Conservation (phyloP, 129 eudicot genomes). For the Silybum marianum region DNA sequence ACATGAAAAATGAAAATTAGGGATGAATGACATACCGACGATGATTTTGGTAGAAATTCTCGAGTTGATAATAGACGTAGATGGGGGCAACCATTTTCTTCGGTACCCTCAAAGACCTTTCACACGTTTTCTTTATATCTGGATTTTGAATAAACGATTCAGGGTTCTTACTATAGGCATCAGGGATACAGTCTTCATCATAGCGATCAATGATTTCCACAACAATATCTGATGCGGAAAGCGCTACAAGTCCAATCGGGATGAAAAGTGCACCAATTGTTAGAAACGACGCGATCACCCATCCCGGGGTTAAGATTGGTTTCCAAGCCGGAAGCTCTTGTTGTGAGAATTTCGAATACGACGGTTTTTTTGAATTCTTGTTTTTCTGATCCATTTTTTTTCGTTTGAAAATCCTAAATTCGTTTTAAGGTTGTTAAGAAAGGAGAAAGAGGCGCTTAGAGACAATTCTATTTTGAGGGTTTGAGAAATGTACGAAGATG, state of each 20-base stretch:
- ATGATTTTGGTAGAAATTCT: slow-evolving; percentile 83
- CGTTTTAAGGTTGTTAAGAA: not conserved
- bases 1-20: not conserved
- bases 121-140: slow-evolving; percentile 54
- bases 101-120: slow-evolving; percentile 54
- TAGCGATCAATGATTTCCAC: slow-evolving; percentile 78
- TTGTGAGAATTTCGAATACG: slow-evolving; percentile 77
- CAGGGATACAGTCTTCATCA: slow-evolving; percentile 62
- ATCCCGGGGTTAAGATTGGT: slow-evolving; percentile 80
- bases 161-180: slow-evolving; percentile 14
- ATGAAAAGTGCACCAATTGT: slow-evolving; percentile 64
- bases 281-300: slow-evolving; percentile 62
- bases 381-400: slow-evolving; percentile 34
- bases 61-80: slow-evolving; percentile 83
- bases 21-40: slow-evolving; percentile 51
- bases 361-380: slow-evolving; percentile 32
- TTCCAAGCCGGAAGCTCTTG: slow-evolving; percentile 97
- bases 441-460: not conserved
- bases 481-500: not conserved
- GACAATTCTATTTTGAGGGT: not conserved
- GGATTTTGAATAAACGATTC: slow-evolving; percentile 49
- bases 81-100: slow-evolving; percentile 76
- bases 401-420: not conserved
- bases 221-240: slow-evolving; percentile 69
- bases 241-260: slow-evolving; percentile 68